These are phyloP conservation scores for Fusarium newnesense DNA, from an alignment of 2,329 filamentous ascomycete species.

Conservation along the genomic window DNA sequence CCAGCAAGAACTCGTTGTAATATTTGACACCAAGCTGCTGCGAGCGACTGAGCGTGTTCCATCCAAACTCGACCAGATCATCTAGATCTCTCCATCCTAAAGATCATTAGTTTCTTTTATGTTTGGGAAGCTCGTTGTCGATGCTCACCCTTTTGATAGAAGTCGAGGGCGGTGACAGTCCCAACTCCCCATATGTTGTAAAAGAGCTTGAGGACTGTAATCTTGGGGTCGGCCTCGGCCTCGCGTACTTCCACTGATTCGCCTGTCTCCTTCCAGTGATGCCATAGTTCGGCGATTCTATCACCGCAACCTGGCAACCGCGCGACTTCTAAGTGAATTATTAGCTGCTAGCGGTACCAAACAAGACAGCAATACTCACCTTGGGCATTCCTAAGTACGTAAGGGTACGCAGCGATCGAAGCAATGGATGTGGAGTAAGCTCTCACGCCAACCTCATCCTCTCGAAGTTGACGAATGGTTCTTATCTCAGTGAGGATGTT, in stretches of 20 bases:
- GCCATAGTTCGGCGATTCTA: slow-evolving; percentile 82
- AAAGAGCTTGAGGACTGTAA: slow-evolving; percentile 75
- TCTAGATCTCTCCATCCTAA: slow-evolving; percentile 82
- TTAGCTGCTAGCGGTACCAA: neutral
- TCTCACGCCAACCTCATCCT: slow-evolving; percentile 81
- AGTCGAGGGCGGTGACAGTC: slow-evolving; percentile 80
- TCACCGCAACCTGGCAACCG: slow-evolving; percentile 81
- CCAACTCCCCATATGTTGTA: slow-evolving; percentile 94
- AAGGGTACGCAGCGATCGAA: slow-evolving; percentile 82
- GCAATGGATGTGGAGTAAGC: slow-evolving; percentile 92
- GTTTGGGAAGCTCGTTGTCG: neutral
- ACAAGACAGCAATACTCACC: slow-evolving; percentile 49
- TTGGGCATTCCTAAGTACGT: slow-evolving; percentile 52
- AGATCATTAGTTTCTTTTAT: slow-evolving; percentile 2
- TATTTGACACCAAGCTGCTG: slow-evolving; percentile 96
- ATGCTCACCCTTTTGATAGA: slow-evolving; percentile 71
- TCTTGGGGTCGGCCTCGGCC: slow-evolving; percentile 70
- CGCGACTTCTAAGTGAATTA: slow-evolving; percentile 54
- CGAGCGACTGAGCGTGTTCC: slow-evolving; percentile 77
- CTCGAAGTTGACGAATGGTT: slow-evolving; percentile 73
- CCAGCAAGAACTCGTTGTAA: slow-evolving; percentile 83
- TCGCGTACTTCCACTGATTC: slow-evolving; percentile 71
- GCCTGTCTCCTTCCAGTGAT: slow-evolving; percentile 74
- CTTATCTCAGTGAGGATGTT: slow-evolving; percentile 78
- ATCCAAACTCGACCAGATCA: slow-evolving; percentile 85